phyloP scores from a whole-genome alignment of 2,329 filamentous ascomycete species.

The Sclerotinia minor region DNA sequence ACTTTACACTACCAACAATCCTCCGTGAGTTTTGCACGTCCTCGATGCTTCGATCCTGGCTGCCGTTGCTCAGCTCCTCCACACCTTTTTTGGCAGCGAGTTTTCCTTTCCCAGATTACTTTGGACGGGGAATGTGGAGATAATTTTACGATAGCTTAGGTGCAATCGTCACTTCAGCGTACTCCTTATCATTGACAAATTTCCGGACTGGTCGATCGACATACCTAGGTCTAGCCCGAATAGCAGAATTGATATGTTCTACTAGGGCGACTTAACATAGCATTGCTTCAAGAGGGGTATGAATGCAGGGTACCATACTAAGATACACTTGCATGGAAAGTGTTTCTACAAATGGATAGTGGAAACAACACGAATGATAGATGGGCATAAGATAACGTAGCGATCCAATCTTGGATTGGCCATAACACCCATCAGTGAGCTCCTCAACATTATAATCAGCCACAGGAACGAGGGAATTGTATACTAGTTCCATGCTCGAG shows the following conservation, averaged over 20 bases:
- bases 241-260: slow-evolving; percentile 29
- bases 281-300: slow-evolving; percentile 28
- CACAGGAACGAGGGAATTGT: slow-evolving; percentile 28
- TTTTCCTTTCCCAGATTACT: slow-evolving; percentile 31
- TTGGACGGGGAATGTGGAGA: slow-evolving; percentile 33
- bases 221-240: slow-evolving; percentile 28
- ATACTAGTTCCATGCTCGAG: slow-evolving; percentile 27
- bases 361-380: slow-evolving; percentile 27
- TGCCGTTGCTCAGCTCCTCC: slow-evolving; percentile 37
- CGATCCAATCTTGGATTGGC: slow-evolving; percentile 29
- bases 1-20: slow-evolving; percentile 31
- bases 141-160: slow-evolving; percentile 36
- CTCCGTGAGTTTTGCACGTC: slow-evolving; percentile 38
- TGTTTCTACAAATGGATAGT: slow-evolving; percentile 47
- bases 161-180: slow-evolving; percentile 26
- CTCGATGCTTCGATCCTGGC: slow-evolving; percentile 36
- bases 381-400: slow-evolving; percentile 24
- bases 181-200: slow-evolving; percentile 35
- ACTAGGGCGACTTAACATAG: slow-evolving; percentile 26
- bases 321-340: slow-evolving; percentile 44
- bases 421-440: slow-evolving; percentile 31
- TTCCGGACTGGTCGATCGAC: slow-evolving; percentile 28
- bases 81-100: slow-evolving; percentile 36
- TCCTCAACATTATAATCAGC: slow-evolving; percentile 28
- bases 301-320: slow-evolving; percentile 30